phyloP scores from a whole-genome alignment of 768 basidiomycete species.

The Trametes cingulata region DNA sequence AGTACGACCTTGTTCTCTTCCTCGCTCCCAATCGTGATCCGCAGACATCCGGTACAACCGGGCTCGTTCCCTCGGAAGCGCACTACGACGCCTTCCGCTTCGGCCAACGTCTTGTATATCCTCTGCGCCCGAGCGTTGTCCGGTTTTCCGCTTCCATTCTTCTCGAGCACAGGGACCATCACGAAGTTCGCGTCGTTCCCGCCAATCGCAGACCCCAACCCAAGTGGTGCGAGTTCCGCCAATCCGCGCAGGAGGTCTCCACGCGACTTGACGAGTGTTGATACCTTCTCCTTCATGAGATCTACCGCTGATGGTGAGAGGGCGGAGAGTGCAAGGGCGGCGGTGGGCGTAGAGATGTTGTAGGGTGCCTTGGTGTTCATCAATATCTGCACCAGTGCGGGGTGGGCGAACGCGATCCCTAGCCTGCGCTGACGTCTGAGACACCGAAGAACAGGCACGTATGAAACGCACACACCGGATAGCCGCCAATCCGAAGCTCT shows the following conservation, averaged over 20 bases:
- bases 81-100: slow-evolving; percentile 85
- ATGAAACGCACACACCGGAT: slow-evolving; percentile 66
- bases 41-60: slow-evolving; percentile 84
- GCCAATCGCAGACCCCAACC: slow-evolving; percentile 72
- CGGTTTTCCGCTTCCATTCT: slow-evolving; percentile 39
- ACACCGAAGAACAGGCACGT: background rate
- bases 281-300: slow-evolving; percentile 65
- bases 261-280: slow-evolving; percentile 61
- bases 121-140: slow-evolving; percentile 62
- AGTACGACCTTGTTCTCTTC: slow-evolving; percentile 73
- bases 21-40: slow-evolving; percentile 86
- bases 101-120: slow-evolving; percentile 83
- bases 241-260: slow-evolving; percentile 52
- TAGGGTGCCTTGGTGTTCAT: slow-evolving; percentile 97
- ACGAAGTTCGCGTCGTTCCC: slow-evolving; percentile 91
- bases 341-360: slow-evolving; percentile 91
- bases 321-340: slow-evolving; percentile 77
- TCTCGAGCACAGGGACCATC: slow-evolving; percentile 70
- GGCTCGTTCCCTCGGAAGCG: slow-evolving; percentile 83
- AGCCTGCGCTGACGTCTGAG: slow-evolving; percentile 48
- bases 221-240: slow-evolving; percentile 45
- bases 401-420: slow-evolving; percentile 88
- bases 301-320: slow-evolving; percentile 65
- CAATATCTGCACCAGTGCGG: slow-evolving; percentile 86
- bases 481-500: slow-evolving; percentile 93